phyloP scores from a whole-genome alignment of 1,284 basidiomycete genomes.

The Apiotrichum montevideense region DNA sequence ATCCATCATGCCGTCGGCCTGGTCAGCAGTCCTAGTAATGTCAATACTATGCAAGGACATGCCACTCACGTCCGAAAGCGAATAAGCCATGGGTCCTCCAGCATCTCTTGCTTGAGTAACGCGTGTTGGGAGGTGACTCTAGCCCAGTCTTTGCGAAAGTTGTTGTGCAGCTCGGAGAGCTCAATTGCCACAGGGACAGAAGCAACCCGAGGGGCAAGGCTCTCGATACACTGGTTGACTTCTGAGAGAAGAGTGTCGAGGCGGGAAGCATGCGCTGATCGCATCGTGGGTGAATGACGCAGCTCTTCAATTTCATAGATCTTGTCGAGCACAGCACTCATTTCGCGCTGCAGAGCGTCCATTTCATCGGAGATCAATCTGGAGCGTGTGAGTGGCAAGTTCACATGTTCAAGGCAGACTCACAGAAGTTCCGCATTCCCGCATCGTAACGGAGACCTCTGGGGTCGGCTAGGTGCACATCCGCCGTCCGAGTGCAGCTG shows the following conservation, averaged over 20 bases:
- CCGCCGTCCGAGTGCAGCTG: slow-evolving; percentile 7
- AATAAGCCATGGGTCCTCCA: slow-evolving; percentile 91
- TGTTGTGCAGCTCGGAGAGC: neutral
- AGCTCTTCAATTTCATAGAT: slow-evolving; percentile 39
- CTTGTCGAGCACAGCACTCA: slow-evolving; percentile 24
- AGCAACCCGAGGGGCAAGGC: slow-evolving; percentile 11
- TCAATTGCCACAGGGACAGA: neutral
- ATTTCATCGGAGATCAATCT: slow-evolving; percentile 13
- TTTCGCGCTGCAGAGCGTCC: slow-evolving; percentile 17
- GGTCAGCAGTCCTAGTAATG: slow-evolving; percentile 51
- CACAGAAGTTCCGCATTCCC: slow-evolving; percentile 6
- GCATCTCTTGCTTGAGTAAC: slow-evolving; percentile 76
- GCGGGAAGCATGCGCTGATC: slow-evolving; percentile 46
- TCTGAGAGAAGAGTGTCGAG: slow-evolving; percentile 21
- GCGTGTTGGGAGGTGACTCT: slow-evolving; percentile 72
- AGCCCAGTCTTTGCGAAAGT: slow-evolving; percentile 60
- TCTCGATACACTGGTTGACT: slow-evolving; percentile 12
- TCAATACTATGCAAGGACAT: slow-evolving; percentile 1
- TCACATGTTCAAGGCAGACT: neutral
- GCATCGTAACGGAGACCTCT: slow-evolving; percentile 8
- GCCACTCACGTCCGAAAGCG: slow-evolving; percentile 76
- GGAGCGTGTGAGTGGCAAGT: neutral
- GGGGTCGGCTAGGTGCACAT: slow-evolving; percentile 7
- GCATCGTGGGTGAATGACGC: slow-evolving; percentile 45
- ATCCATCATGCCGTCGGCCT: slow-evolving; percentile 94